Evolutionary conservation across 2,329 filamentous ascomycete species (phyloP), one percentile per base, ranked within the genome.

Genomic region (Coniochaeta prunicola): DNA sequence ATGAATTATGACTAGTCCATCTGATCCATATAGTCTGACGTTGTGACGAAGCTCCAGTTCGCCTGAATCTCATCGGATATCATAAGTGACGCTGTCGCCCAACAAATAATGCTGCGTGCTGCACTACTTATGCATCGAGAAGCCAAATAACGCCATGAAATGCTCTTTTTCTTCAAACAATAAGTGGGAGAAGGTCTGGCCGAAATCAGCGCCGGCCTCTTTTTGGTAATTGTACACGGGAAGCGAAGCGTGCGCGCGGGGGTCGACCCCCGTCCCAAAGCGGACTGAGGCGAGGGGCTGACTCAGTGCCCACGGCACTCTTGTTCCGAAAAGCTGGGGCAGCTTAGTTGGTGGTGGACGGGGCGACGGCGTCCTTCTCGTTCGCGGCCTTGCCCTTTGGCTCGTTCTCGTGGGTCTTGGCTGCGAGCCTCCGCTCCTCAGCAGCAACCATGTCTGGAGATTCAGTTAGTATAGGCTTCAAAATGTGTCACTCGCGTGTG

Each of bases 371-470:
- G 12, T 33, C 53, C 45, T 56, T 31, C 55, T 55, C 56, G 45
- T 26, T 53, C 4, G 54, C 21, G 34, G 33, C 54, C 34, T 56
- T 64, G 67, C 74, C 70, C 66, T 73, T 74, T 66, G 45, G 24
- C 45, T 50, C 24, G 45, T 26, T 26, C 8, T 4, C 24, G 45
- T 77, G n/a, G n/a, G n/a, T 73, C 63, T 69, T 69, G 31, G 67
- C 71, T 19, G 73, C 75, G 45, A 85, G 63, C 40, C 82, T 76
- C 64, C 80, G 79, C 77, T 93, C 90, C 77, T 92, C 90, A 21
- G 90, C 86, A 61, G 84, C 89, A 56, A 93, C 88, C 89, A 93
- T 93, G 67, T 93, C 88, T 89, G 21, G 3, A 28, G 57, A 56
- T 50, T 30, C 45, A 40, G 34, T 66, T 59, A 65, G 64, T 48